Evolutionary conservation across 352 stramenopile species (phyloP), one percentile per base, ranked within the genome.

Genomic region (Globisporangium recalcitrans): DNA sequence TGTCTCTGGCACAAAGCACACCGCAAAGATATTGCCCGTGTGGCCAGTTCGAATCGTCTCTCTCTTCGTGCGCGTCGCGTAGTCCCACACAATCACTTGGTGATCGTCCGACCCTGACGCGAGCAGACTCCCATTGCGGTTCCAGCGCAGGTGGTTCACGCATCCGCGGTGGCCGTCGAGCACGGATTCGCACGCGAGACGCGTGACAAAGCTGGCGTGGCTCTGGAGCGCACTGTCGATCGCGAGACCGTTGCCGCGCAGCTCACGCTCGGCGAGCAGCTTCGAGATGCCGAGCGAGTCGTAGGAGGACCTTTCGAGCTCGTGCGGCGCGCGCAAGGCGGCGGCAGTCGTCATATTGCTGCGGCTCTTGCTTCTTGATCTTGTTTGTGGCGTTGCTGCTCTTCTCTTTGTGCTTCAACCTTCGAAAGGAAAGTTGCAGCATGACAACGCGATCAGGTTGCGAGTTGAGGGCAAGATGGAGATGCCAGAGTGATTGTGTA

Each of bases 121-220:
- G 19, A 96, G 60, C 21, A 90, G 42, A 16, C 67, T 74, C 4
- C 88, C 88, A 5, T 44, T 77, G 26, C 76, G 72, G 54, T 90
- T 95, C 88, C 88, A 96, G 27, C 82, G 73, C 54, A 96, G 60
- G 55, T 90, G 86, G 68, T 96, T 96, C 27, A 96, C 88, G 68
- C 88, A 96, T 13, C 85, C 88, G 3, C 52, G 26, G 59, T 94
- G 85, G 21, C 74, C 81, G 0, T 69, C 58, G 27, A 94, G 74
- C 52, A 77, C 74, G 3, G 68, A 68, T 53, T 90, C 78, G 42
- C 79, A 80, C 21, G 67, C 71, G 16, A 94, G 69, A 0, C 82
- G 84, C 14, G 73, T 73, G 34, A 93, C 71, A 14, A 93, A 63
- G 29, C 70, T 76, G 26, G 63, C 73, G 66, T 93, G 84, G 51